Evolutionary conservation across 352 stramenopile genomes (phyloP).

Genomic region (Blastocystis sp.): DNA sequence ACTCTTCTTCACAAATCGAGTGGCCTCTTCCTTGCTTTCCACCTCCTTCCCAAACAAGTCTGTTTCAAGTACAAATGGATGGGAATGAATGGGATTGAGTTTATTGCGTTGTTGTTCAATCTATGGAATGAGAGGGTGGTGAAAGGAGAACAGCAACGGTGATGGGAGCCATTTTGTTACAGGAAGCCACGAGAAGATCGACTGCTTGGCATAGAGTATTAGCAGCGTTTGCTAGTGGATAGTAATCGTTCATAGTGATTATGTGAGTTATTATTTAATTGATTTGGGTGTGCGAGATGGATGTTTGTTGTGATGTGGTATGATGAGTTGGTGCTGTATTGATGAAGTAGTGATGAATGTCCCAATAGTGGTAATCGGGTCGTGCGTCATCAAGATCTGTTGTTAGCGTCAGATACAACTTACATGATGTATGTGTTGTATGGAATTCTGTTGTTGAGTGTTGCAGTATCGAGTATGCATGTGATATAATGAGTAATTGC

Average conservation of each 20-base stretch:
- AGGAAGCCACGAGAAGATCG: conserved; percentile 15
- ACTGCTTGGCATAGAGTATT: neutral
- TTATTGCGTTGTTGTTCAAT: conserved; percentile 6
- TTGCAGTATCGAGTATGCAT: neutral
- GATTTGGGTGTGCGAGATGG: too few species aligned
- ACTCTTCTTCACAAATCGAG: neutral
- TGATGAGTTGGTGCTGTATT: too few species aligned
- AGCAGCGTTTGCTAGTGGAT: neutral
- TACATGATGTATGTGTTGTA: too few species aligned
- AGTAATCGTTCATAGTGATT: neutral
- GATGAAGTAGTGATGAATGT: too few species aligned
- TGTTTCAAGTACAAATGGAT: neutral
- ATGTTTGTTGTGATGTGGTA: too few species aligned
- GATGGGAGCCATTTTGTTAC: conserved; percentile 15
- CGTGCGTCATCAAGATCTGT: too few species aligned
- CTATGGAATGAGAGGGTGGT: neutral
- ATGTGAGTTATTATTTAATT: neutral
- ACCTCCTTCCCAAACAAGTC: neutral
- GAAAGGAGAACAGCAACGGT: neutral
- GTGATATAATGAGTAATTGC: neutral
- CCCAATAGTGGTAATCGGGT: too few species aligned
- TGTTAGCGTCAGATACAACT: too few species aligned
- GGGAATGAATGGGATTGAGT: neutral
- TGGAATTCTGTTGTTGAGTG: neutral
- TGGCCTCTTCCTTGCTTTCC: conserved; percentile 1